Base-by-base conservation (phyloP, 768 basidiomycete genomes). In the Kwoniella botswanensis region DNA sequence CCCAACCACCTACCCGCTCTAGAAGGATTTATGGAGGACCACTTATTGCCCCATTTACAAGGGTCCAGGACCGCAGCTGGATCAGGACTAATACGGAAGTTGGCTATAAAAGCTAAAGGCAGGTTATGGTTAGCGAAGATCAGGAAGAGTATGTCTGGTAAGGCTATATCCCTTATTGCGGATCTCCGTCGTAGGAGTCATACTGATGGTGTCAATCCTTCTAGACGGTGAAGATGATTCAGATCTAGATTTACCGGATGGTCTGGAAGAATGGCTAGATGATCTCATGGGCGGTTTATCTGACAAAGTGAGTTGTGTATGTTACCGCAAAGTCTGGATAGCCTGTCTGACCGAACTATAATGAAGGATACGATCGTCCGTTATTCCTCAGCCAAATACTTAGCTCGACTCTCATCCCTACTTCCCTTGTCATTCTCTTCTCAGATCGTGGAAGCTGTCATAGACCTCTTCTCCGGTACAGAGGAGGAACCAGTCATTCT, bases 361-460 rank as follows among this genome's bases (percentile, higher is more conserved):
- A 6, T 21, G 41, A 74, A 98, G 95, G 95, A 97, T 77, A 98
- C 96, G 0, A 86, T 94, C 29, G 93, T 98, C 13, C 91, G 97
- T 61, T 98, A 93, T 88, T 94, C 96, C 15, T 89, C 93, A 4
- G 92, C 97, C 11, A 99, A 98, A 83, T 92, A 92, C 50, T 85
- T 98, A 10, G 92, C 94, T 9, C 89, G 94, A 7, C 88, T 98
- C 56, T 87, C 92, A 2, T 90, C 92, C 74, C 88, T 92, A 50
- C 87, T 99, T 1, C 92, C 97, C 1, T 70, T 84, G 1, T 90
- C 90, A 43, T 92, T 93, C 75, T 86, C 88, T 2, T 85, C 87
- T 43, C 93, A 98, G 80, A 90, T 98, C n/a, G 84, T 96, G 3
- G 90, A 92, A 63, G 92, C 89, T 4, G 85, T 94, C 43, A 85